Percentiles rank a stretch among this genome's conserved stretches.
Evolutionary conservation across 495 filamentous ascomycete species (phyloP).

Genomic region (Bryoglossum gracile): DNA sequence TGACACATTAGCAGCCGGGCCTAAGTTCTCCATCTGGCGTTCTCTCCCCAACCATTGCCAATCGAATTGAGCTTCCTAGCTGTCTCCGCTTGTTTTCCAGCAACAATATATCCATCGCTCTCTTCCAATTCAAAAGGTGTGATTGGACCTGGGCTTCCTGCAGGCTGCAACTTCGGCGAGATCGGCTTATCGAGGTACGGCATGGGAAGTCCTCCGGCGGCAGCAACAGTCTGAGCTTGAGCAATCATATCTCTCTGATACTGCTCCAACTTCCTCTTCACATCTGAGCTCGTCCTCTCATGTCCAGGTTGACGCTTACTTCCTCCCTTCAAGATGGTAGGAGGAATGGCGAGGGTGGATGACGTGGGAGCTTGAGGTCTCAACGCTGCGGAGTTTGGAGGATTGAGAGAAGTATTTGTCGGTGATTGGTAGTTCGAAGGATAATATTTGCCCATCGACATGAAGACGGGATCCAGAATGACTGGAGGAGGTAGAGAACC

Average conservation of each 20-base stretch:
- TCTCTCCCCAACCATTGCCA: not conserved
- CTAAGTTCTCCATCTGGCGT: not conserved
- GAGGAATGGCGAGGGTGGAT: constrained; percentile 9
- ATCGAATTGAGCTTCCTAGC: not conserved
- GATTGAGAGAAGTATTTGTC: not conserved
- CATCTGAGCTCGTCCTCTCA: constrained; percentile 34
- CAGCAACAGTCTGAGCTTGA: constrained; percentile 39
- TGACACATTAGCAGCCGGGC: not conserved
- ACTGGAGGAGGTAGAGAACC: constrained; percentile 1
- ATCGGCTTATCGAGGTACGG: constrained; percentile 32
- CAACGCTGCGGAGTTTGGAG: not conserved
- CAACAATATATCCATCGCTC: constrained; percentile 14
- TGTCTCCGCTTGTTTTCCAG: constrained; percentile 8
- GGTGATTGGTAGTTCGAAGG: constrained; percentile 41
- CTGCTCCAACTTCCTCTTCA: constrained; percentile 43
- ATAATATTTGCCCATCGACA: constrained; percentile 49
- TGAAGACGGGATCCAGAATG: constrained; percentile 10
- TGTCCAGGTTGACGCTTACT: constrained; percentile 21
- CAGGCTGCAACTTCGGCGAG: constrained; percentile 58
- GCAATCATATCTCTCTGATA: constrained; percentile 56
- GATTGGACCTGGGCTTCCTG: constrained; percentile 69
- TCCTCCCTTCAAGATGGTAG: constrained; percentile 9
- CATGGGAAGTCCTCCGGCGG: constrained; percentile 25
- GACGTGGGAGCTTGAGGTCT: constrained; percentile 1
- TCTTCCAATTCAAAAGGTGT: constrained; percentile 68